Base-by-base conservation (phyloP, 495 filamentous ascomycete genomes). In the Hypoxylon crocopeplum region DNA sequence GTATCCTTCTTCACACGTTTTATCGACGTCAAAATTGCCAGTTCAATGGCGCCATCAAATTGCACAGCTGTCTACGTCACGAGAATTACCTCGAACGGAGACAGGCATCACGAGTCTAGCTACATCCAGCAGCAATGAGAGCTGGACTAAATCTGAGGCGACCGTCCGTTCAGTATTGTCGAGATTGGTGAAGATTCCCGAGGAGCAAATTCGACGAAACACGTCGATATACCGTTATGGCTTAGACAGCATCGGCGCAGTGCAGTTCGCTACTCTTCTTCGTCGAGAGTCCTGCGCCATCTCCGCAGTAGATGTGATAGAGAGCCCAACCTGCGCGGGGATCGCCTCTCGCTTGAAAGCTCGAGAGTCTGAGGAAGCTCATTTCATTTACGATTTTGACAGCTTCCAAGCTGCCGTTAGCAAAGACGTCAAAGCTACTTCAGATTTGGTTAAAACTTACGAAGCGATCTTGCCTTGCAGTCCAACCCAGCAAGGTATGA, bases 161-260 rank as follows among this genome's bases (percentile, higher is more conserved):
- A 64, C 60, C 1, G 76, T 92, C 8, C 79, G 87, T 34, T 71
- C 77, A 0, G 76, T 84, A 5, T 69, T 94, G 27, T 78, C 84
- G 1, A 66, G 69, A 17, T 77, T 92, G 25, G 81, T 85, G 2
- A 69, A 74, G 8, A 49, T 72, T 3, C 73, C 85, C 0, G 59
- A 76, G 8, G 69, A 81, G 2, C 75, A 79, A 15, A 89, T 97
- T 20, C 67, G 69, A 2, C 79, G 80, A 11, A 62, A 73, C 5
- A 82, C 84, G 1, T 89, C 85, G 20, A 91, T 97, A 19, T 95
- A 93, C 66, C 84, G 86, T 57, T 82, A 96, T 20, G 93, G 93
- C 1, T 76, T 97, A 36, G 93, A 98, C 70, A 95, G 91, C 49
- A 91, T 98, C 58, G 89, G 84, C 30, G 88, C 91, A 0, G 91